Evolutionary conservation across 768 basidiomycete species (phyloP), one percentile per base, ranked within the genome.

Genomic region (Trametes cubensis): DNA sequence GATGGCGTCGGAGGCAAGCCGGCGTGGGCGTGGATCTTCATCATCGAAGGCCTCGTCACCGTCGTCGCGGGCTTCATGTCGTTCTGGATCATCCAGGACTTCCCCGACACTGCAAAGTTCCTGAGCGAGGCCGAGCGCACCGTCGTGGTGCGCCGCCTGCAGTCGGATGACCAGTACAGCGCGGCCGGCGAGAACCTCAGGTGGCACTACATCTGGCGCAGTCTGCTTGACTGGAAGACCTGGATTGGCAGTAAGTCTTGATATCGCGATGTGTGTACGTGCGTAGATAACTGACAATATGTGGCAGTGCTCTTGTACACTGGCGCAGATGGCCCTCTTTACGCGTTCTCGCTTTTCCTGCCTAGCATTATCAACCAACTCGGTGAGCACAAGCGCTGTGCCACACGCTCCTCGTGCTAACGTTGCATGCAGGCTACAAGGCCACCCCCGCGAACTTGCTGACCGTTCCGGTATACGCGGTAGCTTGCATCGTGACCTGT

Each of bases 11-110:
- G 83, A 7, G 86, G 86, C 11, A 88, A 85, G 68, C 79, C 86
- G 15, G 86, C 72, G 4, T 81, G 81, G 80, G 78, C 88, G 23
- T 90, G 88, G 88, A 89, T 90, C 69, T 89, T 91, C 81, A 89
- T 90, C 58, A 63, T 90, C 14, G 87, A 90, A 69, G 90, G 89
- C 20, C 74, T 91, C 39, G 76, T 75, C 15, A 91, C 90, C 1
- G 78, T 91, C 25, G 17, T 90, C n/a, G 88, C 86, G 6, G 88
- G 87, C 10, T 70, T 72, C 23, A 71, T 78, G 11, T 90, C 89
- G 1, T 92, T 85, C 76, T 92, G 83, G 81, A 84, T 92, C 69
- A 84, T 92, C 61, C 85, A 90, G 67, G 91, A 92, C 70, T 93
- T 92, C 74, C 90, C 91, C 3, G 89, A 92, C 67, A 89, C 85